phyloP scores from a whole-genome alignment of 2,329 filamentous ascomycete genomes.

The Trichocomaceae sp. region DNA sequence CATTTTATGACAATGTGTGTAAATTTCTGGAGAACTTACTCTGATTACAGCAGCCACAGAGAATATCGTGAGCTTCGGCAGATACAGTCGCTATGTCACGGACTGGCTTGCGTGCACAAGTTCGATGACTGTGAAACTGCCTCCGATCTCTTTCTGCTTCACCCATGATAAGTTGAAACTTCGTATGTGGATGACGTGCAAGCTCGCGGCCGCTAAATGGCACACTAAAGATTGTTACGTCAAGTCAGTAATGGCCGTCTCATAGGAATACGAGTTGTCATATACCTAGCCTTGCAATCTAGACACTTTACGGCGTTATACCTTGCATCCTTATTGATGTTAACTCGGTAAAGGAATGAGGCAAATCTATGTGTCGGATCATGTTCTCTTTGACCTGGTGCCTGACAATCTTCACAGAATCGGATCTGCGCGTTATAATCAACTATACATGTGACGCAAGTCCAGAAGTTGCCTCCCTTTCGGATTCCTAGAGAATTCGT shows the following conservation, averaged over 20 bases:
- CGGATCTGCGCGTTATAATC: conserved; percentile 13
- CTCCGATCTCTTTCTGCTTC: conserved; percentile 13
- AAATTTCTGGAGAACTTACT: not conserved
- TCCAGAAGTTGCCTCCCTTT: conserved; percentile 9
- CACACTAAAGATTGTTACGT: not conserved
- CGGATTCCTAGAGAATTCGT: not conserved
- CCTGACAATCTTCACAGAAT: conserved; percentile 9
- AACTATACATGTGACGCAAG: conserved; percentile 12
- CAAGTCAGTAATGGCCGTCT: not conserved
- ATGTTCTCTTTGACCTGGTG: conserved; percentile 5
- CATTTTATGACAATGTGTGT: not conserved
- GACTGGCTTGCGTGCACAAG: conserved; percentile 10
- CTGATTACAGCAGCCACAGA: conserved; percentile 13
- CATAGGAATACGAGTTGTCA: not conserved
- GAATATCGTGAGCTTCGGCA: conserved; percentile 11
- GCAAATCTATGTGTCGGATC: conserved; percentile 11
- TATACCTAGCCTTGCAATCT: conserved; percentile 8
- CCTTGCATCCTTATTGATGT: conserved; percentile 8
- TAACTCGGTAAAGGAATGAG: conserved; percentile 12
- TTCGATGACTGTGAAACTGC: conserved; percentile 9
- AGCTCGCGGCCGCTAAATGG: conserved; percentile 8
- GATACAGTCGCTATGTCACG: conserved; percentile 10
- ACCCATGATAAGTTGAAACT: conserved; percentile 11
- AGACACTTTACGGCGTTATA: conserved; percentile 11
- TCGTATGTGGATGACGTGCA: conserved; percentile 8